These are phyloP conservation scores for Alternaria sp. DNA, from an alignment of 2,329 filamentous ascomycete genomes.

Conservation along the genomic window DNA sequence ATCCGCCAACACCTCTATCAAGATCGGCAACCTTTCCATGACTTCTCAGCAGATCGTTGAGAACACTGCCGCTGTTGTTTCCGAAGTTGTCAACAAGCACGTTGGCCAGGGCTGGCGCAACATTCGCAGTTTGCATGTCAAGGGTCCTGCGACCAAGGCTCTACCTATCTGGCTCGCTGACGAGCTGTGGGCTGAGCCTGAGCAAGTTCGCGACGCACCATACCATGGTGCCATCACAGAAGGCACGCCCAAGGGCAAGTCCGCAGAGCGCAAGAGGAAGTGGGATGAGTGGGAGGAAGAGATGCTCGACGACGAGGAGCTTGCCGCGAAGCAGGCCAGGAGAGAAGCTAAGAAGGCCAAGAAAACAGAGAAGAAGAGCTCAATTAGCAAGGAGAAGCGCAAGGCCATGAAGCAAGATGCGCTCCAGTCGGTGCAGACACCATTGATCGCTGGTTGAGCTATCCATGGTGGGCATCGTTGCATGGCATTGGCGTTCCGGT, in stretches of 20 bases:
- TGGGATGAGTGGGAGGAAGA: constrained; percentile 52
- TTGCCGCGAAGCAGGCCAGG: constrained; percentile 49
- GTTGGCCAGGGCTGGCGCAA: constrained; percentile 89
- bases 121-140: constrained; percentile 85
- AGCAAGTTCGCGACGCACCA: constrained; percentile 71
- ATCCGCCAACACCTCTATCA: constrained; percentile 80
- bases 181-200: constrained; percentile 86
- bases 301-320: constrained; percentile 46
- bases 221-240: constrained; percentile 43
- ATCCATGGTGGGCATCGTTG: constrained; percentile 4
- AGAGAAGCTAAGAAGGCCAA: constrained; percentile 62
- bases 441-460: constrained; percentile 33
- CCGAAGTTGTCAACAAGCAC: constrained; percentile 75
- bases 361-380: constrained; percentile 42
- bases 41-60: constrained; percentile 77
- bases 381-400: constrained; percentile 58
- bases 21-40: constrained; percentile 80
- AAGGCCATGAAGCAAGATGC: constrained; percentile 61
- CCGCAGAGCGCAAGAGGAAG: constrained; percentile 49
- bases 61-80: constrained; percentile 76
- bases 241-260: constrained; percentile 30
- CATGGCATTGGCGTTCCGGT: constrained; percentile 29
- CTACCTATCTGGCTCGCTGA: constrained; percentile 95
- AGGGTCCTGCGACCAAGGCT: constrained; percentile 85
- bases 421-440: constrained; percentile 54